A percentile compares a stretch with the other conserved stretches of the same genome.
These are phyloP conservation scores for Penicillium sp. DNA, from an alignment of 2,329 filamentous ascomycete genomes.

Conservation along the genomic window DNA sequence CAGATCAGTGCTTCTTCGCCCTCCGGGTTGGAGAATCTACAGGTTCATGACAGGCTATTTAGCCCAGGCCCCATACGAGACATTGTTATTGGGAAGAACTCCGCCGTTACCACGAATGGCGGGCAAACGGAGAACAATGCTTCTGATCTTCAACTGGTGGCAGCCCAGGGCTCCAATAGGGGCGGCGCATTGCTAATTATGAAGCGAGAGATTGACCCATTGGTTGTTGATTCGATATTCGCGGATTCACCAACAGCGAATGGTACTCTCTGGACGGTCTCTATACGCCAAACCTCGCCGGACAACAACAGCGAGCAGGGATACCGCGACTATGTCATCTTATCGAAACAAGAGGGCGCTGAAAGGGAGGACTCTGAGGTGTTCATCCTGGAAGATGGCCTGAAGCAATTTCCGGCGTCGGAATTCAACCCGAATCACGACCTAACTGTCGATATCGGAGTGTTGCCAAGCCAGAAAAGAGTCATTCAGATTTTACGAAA, in stretches of 20 bases:
- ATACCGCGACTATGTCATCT: constrained; percentile 77
- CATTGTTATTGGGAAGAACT: constrained; percentile 69
- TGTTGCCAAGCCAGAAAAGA: constrained; percentile 77
- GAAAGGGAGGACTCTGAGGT: constrained; percentile 79
- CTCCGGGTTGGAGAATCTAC: constrained; percentile 69
- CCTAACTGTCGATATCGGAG: constrained; percentile 82
- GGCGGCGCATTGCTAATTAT: constrained; percentile 74
- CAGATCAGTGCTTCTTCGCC: constrained; percentile 27
- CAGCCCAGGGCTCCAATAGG: constrained; percentile 60
- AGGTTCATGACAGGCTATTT: constrained; percentile 74
- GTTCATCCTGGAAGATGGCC: constrained; percentile 73
- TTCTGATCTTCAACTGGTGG: constrained; percentile 56
- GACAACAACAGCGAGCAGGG: constrained; percentile 54
- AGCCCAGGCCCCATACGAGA: constrained; percentile 82
- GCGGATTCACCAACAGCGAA: constrained; percentile 65
- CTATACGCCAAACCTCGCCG: constrained; percentile 43
- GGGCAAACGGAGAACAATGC: constrained; percentile 45
- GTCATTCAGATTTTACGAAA: constrained; percentile 87
- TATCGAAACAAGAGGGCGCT: constrained; percentile 69
- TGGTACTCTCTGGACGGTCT: constrained; percentile 81
- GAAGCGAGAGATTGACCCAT: constrained; percentile 77
- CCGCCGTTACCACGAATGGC: constrained; percentile 51
- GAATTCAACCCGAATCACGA: constrained; percentile 93
- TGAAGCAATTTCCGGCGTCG: constrained; percentile 77
- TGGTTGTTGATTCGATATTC: constrained; percentile 70